Base-by-base conservation (phyloP, 1,139 yeast genomes). In the Pichia sp. region DNA sequence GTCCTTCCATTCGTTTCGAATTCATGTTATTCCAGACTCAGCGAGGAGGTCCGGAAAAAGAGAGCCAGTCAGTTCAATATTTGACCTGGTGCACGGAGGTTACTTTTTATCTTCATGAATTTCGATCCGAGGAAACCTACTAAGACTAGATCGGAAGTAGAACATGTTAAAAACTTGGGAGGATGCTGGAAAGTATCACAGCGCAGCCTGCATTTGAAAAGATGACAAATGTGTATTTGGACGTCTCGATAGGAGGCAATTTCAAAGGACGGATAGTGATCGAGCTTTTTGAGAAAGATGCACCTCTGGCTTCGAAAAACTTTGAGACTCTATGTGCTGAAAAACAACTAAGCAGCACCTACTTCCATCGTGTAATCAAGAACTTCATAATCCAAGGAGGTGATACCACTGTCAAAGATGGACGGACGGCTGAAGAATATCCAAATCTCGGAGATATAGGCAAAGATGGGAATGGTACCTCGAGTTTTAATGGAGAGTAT, bases 311-410 rank as follows among this genome's bases (percentile, higher is more conserved):
- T 0, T 66, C 76, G 1, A 71, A 73, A 45, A 84, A 84, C 70
- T 85, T 85, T 62, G 62, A 74, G 3, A 67, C 69, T 29, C 65
- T 84, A 19, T 78, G 84, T 60, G 59, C 70, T 13, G 69, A 69
- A 26, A 57, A 61, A n/a, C 68, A 67, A 30, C 82, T 76, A 60
- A 72, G 76, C 57, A 70, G 75, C 32, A 80, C 78, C 47, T 71
- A 70, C 31, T 83, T 90, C 68, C 90, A 87, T 63, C 74, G 93
- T 54, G 82, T 87, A 0, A 77, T 89, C 47, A 87, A 84, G 60
- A 90, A 86, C 67, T 90, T 87, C 64, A 79, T 88, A 70, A 72
- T 89, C n/a, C 96, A 88, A 66, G 87, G 85, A 4, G 96, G 96
- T 42, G 93, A 86, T 64, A 64, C 79, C 6, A 67, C 72, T 0